Base-by-base conservation (phyloP, 164 flowering plant species). In the Cinnamomum micranthum region DNA sequence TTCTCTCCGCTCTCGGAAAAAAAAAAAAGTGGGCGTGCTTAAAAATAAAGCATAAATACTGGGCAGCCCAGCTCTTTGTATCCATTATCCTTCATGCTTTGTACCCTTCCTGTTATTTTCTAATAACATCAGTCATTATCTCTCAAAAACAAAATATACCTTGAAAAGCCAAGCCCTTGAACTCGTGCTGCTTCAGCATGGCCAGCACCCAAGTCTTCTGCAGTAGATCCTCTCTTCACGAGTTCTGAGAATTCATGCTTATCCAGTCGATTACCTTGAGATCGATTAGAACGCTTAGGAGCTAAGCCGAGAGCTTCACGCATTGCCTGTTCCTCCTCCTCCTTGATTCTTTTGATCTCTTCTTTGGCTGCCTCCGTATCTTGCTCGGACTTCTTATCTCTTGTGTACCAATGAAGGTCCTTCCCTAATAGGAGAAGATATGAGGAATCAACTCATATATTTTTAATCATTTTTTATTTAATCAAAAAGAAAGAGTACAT, bases 291-390 rank as follows among this genome's bases (percentile, higher is more conserved):
- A 69, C 92, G 88, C 80, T 90, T 92, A 23, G 99, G 99, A 84
- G 99, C 99, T 81, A 95, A 86, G 69, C 99, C 98, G 74, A 95
- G 89, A 75, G 97, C 97, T 83, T 95, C 99, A 79, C 91, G 86
- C 98, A 95, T 95, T 58, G 97, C 92, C 77, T 90, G 92, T 78
- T 95, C 99, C 82, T 95, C 99, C 80, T 92, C 85, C 80, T 95
- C 99, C 84, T 95, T 93, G 68, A 95, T 85, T 79, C 88, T 86
- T 74, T 80, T 80, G 24, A 95, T 90, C 82, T 95, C 99, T 67
- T 87, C 96, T 82, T 88, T 91, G 55, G 88, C 85, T 59, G 92
- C 96, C 72, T 93, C 95, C 75, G 76, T 65, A 60, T 89, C 87
- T 35, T 82, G 58, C 28, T 23, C 23, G 33, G 91, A 75, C 14